Conservation (phyloP, 2,329 filamentous ascomycete species). For the Pestalotiopsis sp. region DNA sequence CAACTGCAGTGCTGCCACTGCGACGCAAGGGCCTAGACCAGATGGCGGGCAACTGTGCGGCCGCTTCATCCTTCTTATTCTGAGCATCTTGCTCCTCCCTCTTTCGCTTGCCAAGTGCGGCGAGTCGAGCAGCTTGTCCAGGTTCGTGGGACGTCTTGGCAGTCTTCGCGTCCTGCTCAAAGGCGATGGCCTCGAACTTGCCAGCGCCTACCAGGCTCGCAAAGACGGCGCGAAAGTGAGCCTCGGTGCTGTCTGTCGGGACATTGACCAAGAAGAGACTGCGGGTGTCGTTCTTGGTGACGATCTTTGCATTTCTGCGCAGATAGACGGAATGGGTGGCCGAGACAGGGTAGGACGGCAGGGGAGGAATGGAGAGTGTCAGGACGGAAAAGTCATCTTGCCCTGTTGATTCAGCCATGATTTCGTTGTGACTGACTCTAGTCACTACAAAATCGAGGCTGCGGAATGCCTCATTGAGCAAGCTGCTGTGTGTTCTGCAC, state of each 20-base stretch:
- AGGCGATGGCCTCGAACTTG: conserved; percentile 76
- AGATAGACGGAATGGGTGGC: conserved; percentile 85
- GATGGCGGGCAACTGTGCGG: conserved; percentile 65
- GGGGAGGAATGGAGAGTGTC: conserved; percentile 65
- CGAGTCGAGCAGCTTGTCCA: conserved; percentile 41
- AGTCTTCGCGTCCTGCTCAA: conserved; percentile 63
- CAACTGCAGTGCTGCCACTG: conserved; percentile 79
- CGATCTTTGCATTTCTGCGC: conserved; percentile 76
- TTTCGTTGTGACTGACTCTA: conserved; percentile 5
- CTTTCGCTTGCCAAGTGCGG: conserved; percentile 55
- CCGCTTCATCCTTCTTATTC: conserved; percentile 58
- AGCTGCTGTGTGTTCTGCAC: background rate
- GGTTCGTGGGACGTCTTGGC: conserved; percentile 44
- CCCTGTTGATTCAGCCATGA: conserved; percentile 39
- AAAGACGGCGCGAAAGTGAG: conserved; percentile 78
- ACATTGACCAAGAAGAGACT: conserved; percentile 91
- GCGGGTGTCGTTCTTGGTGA: conserved; percentile 72
- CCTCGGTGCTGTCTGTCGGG: conserved; percentile 79
- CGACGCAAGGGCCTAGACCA: conserved; percentile 74
- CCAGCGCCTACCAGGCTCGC: conserved; percentile 73
- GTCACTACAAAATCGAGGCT: background rate
- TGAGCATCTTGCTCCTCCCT: conserved; percentile 35
- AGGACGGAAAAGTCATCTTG: conserved; percentile 70
- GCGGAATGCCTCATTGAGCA: conserved; percentile 6
- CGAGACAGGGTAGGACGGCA: conserved; percentile 62